Evolutionary conservation across 2,329 filamentous ascomycete species (phyloP), one percentile per base, ranked within the genome.

Genomic region (Dactylonectria macrodidyma): DNA sequence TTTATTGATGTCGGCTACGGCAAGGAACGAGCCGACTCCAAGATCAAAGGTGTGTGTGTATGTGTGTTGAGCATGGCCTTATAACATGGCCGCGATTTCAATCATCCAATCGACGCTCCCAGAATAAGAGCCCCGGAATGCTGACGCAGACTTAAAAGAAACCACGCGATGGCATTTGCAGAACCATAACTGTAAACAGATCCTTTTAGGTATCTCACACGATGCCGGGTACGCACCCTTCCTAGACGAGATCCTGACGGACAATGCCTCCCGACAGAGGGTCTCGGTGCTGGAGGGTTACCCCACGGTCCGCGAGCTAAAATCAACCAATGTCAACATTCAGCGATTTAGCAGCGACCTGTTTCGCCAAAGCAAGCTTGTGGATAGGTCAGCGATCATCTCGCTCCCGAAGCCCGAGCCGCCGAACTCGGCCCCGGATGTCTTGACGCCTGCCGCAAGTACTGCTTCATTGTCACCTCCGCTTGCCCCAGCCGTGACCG

Each of bases 1-100:
- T 91, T 91, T 80, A 81, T 91, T 65, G 89, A 92, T 74, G 85
- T 91, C 60, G 89, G 89, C 38, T 80, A 84, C 71, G 85, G 85
- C 51, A 90, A 89, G 76, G 88, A 90, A 73, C 82, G 86, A 57
- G 85, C 87, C 8, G 87, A 89, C 75, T 84, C 84, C 54, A 91
- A 91, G 77, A 87, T 92, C 71, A 86, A 85, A 84, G 88, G 88
- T 89, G 78, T 56, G 26, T 30, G 79, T 47, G 88, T 89, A 78
- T 56, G 26, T 30, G 79, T 47, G 22, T n/a, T 19, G 33, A 48
- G 46, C 22, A 10, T n/a, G 14, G 11, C 9, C 4, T 19, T 12
- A 8, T 19, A 4, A 14, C 14, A 16, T 16, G 34, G 16, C 6
- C 16, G 6, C 14, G 14, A 22, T 44, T 4, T 19, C 26, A 26